Percentiles rank a stretch among this genome's conserved stretches.
phyloP scores from a whole-genome alignment of 306 rosid species.

The Trifolium dubium region DNA sequence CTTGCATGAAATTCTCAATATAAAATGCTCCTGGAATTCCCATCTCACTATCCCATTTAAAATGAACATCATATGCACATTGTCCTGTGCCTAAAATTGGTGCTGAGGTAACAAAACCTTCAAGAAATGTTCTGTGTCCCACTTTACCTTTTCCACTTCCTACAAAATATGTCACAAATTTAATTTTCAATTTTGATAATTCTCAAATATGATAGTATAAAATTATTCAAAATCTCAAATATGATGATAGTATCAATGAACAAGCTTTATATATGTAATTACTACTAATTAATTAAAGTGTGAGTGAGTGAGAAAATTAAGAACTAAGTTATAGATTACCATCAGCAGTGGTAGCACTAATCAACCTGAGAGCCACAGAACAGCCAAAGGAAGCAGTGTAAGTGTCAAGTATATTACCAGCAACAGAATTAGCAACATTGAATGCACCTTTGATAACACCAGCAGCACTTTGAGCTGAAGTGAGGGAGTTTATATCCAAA shows the following conservation, averaged over 20 bases:
- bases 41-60: constrained; percentile 50
- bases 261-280: too few relatives aligned
- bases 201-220: too few relatives aligned
- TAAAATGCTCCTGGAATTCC: constrained; percentile 65
- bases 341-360: not conserved
- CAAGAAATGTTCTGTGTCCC: constrained; percentile 52
- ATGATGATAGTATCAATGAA: too few relatives aligned
- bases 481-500: not conserved
- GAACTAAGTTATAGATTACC: not conserved
- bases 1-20: constrained; percentile 46
- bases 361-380: not conserved
- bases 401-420: not conserved
- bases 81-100: constrained; percentile 46
- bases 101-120: constrained; percentile 45
- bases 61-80: constrained; percentile 43
- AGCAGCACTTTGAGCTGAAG: not conserved
- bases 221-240: too few relatives aligned
- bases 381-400: not conserved
- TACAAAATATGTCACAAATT: constrained; percentile 22
- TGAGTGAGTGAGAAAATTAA: too few relatives aligned
- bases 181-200: not conserved
- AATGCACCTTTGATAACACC: not conserved
- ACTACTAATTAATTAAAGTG: too few relatives aligned
- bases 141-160: constrained; percentile 53
- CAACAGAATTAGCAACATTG: not conserved